Base-by-base conservation (phyloP, 78 protist species). In the Tieghemostelium lacteum region DNA sequence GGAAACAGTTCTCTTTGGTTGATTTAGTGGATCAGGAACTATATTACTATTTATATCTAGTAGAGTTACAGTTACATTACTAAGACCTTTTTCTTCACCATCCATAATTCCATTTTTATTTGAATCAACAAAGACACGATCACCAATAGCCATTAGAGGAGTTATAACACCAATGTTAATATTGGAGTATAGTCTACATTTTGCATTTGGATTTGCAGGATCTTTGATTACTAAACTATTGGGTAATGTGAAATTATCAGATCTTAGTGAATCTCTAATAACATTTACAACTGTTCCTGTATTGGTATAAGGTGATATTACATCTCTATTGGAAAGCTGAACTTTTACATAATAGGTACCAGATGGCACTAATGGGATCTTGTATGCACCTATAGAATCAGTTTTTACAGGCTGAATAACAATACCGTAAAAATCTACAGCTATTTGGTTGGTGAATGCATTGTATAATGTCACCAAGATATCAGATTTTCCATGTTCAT, bases 111-210 rank as follows among this genome's bases (percentile, higher is more conserved):
- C 92, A 26, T 85, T 69, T 39, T 57, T 65, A 28, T 85, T 85
- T 1, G 42, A 40, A 49, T 85, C 92, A 67, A 64, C 52, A 64
- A 55, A 85, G 16, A 65, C 45, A 22, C 45, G 16, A 24, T 36
- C 55, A 69, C 92, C 92, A 54, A 85, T 36, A 22, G 92, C 85
- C 2, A 85, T 69, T 20, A 12, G 22, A 64, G 85, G 83, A 5
- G 85, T 50, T 5, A 45, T 69, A 2, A 85, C 17, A 52, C 92
- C 92, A 55, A 57, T 33, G 42, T 67, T 73, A 2, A 26, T 36
- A 5, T 85, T 40, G 4, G 26, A 34, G 42, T 69, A 64, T 3
- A 58, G 24, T 55, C 42, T 45, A 37, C 87, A 77, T 24, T 58
- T 39, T 33, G 65, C 29, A 33, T 14, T 57, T 26, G 31, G 4